These are phyloP conservation scores for Xylaria curta DNA, from an alignment of 495 filamentous ascomycete species.

Conservation along the genomic window DNA sequence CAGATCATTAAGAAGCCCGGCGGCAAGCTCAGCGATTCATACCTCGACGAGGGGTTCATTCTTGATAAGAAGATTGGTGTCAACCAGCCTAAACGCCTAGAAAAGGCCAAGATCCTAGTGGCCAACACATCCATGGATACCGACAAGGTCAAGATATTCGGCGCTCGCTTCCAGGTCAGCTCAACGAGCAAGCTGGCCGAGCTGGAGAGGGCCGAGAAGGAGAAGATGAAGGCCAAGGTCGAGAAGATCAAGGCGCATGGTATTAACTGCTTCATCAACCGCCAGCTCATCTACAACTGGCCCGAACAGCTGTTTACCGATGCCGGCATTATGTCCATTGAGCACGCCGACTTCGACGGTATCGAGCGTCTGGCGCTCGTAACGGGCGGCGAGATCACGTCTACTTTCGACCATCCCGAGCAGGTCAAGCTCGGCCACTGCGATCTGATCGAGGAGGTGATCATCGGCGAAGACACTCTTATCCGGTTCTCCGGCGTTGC, in stretches of 20 bases:
- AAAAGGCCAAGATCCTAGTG: slow-evolving; percentile 97
- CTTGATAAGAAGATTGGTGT: slow-evolving; percentile 98
- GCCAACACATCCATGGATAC: slow-evolving; percentile 99
- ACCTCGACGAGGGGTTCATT: slow-evolving; percentile 97
- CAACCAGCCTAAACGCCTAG: slow-evolving; percentile 95
- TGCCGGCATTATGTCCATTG: slow-evolving; percentile 96
- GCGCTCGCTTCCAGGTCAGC: slow-evolving; percentile 91
- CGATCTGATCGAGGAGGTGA: slow-evolving; percentile 95
- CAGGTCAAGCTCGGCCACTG: slow-evolving; percentile 94
- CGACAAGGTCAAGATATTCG: slow-evolving; percentile 99
- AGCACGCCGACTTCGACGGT: slow-evolving; percentile 98
- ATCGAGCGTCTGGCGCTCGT: slow-evolving; percentile 94
- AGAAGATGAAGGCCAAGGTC: slow-evolving; percentile 99
- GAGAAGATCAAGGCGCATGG: slow-evolving; percentile 98
- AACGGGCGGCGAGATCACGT: slow-evolving; percentile 95
- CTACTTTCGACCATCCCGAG: slow-evolving; percentile 97
- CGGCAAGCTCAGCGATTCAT: slow-evolving; percentile 95
- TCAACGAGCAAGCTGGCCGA: slow-evolving; percentile 96
- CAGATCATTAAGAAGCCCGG: slow-evolving; percentile 99
- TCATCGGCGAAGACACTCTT: slow-evolving; percentile 95
- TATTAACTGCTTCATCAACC: slow-evolving; percentile 99
- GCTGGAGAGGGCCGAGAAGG: slow-evolving; percentile 94
- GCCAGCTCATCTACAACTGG: slow-evolving; percentile 99
- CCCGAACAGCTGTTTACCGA: slow-evolving; percentile 98
- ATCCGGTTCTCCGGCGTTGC: slow-evolving; percentile 98